Conservation (phyloP, 2,329 filamentous ascomycete genomes). For the Sporothrix luriei region DNA sequence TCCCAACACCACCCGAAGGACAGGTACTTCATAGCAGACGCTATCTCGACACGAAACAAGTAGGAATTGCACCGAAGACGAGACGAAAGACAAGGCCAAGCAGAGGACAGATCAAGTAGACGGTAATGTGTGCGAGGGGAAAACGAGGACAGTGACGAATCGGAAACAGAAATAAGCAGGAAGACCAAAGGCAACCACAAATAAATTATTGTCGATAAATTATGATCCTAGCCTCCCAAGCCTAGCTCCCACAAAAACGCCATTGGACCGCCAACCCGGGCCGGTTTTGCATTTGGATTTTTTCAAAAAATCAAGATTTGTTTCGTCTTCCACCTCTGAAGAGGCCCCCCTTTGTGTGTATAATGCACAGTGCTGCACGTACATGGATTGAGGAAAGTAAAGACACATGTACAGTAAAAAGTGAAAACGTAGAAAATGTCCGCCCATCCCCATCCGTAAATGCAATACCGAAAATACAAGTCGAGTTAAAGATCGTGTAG, state of each 20-base stretch:
- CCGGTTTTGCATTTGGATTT: conserved; percentile 8
- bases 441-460: conserved; percentile 15
- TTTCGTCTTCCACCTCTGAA: background rate
- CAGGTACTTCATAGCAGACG: background rate
- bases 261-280: conserved; percentile 6
- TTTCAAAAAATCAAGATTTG: background rate
- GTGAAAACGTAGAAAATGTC: background rate
- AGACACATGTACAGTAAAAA: background rate
- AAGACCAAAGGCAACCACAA: background rate
- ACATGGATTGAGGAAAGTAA: background rate
- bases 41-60: background rate
- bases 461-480: conserved; percentile 17
- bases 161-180: background rate
- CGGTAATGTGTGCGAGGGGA: background rate
- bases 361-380: background rate
- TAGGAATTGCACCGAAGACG: background rate
- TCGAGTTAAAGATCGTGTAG: background rate
- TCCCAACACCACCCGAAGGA: background rate
- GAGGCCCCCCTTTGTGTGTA: background rate
- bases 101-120: background rate
- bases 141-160: background rate
- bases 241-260: conserved; percentile 7
- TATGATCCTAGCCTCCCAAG: conserved; percentile 8
- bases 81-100: background rate
- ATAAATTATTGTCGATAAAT: conserved; percentile 7